Conservation (phyloP, 1,139 yeast species). For the Entelexis sorbosivorans region DNA sequence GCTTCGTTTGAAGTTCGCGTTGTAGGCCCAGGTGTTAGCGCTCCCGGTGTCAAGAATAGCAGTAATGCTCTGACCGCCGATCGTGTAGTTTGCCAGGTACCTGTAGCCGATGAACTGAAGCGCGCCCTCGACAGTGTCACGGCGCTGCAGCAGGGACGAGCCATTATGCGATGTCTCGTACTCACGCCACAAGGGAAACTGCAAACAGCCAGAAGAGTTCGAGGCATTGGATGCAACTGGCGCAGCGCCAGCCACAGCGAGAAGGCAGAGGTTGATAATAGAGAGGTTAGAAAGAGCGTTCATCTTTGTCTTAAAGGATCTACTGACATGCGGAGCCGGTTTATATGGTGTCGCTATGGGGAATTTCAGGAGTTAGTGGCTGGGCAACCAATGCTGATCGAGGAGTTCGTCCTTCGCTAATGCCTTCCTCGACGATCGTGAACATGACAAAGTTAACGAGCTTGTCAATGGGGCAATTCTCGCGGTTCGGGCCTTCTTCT, state of each 20-base stretch:
- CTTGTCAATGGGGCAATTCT: too few species aligned
- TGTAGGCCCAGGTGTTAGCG: constrained; percentile 65
- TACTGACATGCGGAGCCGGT: not conserved
- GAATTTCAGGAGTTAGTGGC: not conserved
- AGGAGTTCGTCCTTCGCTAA: not conserved
- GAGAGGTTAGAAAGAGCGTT: not conserved
- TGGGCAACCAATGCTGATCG: not conserved
- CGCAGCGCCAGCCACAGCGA: not conserved
- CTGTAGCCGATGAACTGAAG: constrained; percentile 1
- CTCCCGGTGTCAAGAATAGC: constrained; percentile 72
- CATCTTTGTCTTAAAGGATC: not conserved
- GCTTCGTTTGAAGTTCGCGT: not conserved
- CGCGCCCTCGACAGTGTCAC: not conserved
- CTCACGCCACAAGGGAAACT: constrained; percentile 1
- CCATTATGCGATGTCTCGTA: not conserved
- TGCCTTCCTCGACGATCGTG: not conserved
- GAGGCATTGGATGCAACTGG: not conserved
- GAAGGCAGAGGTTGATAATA: not conserved
- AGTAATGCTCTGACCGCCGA: not conserved
- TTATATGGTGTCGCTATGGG: not conserved
- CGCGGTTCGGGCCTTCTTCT: too few species aligned
- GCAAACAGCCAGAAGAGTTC: not conserved
- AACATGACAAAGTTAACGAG: not conserved
- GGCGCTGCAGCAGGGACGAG: not conserved
- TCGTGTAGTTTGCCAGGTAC: not conserved